phyloP scores from a whole-genome alignment of 805 yeast species.

The Wickerhamiella azymoides region DNA sequence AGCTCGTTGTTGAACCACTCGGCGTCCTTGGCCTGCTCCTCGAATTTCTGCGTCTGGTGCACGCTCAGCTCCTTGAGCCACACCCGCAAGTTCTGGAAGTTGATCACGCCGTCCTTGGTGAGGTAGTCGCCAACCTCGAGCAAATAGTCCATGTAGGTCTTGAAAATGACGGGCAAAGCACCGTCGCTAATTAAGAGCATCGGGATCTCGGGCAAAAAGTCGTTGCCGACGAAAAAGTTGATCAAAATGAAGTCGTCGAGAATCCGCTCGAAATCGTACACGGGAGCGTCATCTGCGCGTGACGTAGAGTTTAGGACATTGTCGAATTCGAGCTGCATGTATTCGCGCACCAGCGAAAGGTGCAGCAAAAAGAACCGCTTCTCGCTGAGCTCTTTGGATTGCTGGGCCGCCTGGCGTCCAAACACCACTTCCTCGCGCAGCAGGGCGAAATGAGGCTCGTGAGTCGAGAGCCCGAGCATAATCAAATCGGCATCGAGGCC shows the following conservation, averaged over 20 bases:
- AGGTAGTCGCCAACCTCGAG: conserved; percentile 67
- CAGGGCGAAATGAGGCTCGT: conserved; percentile 90
- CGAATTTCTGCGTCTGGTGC: conserved; percentile 79
- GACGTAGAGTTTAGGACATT: conserved; percentile 44
- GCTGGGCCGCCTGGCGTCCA: conserved; percentile 37
- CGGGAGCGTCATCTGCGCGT: conserved; percentile 28
- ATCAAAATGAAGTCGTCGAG: conserved; percentile 86
- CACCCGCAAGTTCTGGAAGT: conserved; percentile 51
- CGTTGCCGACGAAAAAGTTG: conserved; percentile 93
- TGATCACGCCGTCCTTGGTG: conserved; percentile 69
- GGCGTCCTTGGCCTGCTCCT: conserved; percentile 62
- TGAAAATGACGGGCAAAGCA: conserved; percentile 84
- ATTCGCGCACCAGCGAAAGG: conserved; percentile 78
- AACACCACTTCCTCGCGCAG: conserved; percentile 91
- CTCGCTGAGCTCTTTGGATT: conserved; percentile 41
- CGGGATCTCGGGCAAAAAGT: conserved; percentile 92
- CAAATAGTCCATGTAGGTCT: conserved; percentile 73
- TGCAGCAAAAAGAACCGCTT: conserved; percentile 77
- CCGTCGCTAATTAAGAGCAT: conserved; percentile 88
- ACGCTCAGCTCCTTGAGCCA: conserved; percentile 67
- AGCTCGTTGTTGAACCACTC: conserved; percentile 85
- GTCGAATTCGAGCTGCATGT: conserved; percentile 70
- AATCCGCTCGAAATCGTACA: conserved; percentile 71
- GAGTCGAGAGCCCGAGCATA: conserved; percentile 80
- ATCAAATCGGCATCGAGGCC: conserved; percentile 95